Percentiles rank a stretch among this genome's conserved stretches.
Evolutionary conservation across 306 rosid species (phyloP).

Genomic region (Arachis hypogaea): DNA sequence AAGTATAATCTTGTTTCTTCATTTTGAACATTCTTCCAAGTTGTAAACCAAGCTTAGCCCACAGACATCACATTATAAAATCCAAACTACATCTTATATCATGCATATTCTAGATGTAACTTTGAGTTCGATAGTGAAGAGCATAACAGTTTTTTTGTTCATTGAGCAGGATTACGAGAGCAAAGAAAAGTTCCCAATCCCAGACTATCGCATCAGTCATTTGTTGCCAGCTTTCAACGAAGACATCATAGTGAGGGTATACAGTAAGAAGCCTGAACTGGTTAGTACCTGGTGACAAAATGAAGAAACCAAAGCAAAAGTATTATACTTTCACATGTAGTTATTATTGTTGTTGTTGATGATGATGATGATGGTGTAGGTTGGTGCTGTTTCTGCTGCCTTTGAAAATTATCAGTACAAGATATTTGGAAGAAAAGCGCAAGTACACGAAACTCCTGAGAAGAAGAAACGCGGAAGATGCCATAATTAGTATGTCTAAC

Average conservation of each 20-base stretch:
- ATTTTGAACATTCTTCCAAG: constrained; percentile 1
- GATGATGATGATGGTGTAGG: constrained; percentile 43
- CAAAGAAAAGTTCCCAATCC: constrained; percentile 54
- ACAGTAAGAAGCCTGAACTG: constrained; percentile 81
- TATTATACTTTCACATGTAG: neutral
- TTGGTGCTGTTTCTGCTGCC: constrained; percentile 76
- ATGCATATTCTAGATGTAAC: neutral
- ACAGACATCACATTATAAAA: neutral
- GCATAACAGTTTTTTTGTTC: constrained; percentile 11
- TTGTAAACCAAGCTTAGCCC: neutral
- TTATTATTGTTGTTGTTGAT: too few relatives aligned
- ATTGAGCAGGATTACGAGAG: constrained; percentile 71
- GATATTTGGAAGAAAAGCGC: constrained; percentile 69
- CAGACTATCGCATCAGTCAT: constrained; percentile 72
- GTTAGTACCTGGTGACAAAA: constrained; percentile 47
- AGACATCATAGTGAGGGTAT: constrained; percentile 82
- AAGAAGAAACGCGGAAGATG: constrained; percentile 51
- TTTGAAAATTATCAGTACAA: constrained; percentile 79
- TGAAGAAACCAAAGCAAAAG: neutral
- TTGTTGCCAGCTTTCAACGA: constrained; percentile 72
- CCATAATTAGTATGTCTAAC: neutral
- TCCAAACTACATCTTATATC: neutral
- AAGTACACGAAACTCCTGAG: constrained; percentile 77
- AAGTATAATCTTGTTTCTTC: neutral
- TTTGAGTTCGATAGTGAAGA: neutral